These are phyloP conservation scores for Phytophthora pseudosyringae DNA, from an alignment of 352 stramenopile genomes.

Conservation along the genomic window DNA sequence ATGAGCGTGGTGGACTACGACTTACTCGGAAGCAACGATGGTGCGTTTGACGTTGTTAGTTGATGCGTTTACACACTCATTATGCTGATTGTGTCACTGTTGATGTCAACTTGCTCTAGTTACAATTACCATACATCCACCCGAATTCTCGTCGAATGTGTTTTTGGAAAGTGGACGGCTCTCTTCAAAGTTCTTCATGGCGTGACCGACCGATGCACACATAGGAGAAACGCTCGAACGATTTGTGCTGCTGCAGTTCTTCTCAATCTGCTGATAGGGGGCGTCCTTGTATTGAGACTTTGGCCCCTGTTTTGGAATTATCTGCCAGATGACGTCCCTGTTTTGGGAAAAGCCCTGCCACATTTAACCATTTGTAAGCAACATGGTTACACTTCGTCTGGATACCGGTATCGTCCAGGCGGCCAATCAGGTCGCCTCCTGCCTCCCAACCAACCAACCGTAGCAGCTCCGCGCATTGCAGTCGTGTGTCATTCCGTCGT, in stretches of 20 bases:
- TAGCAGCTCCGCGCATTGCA: neutral
- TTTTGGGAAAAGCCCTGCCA: too few relatives aligned
- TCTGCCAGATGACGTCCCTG: too few relatives aligned
- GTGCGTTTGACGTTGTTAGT: neutral
- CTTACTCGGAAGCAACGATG: slow-evolving; percentile 6
- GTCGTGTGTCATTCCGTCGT: slow-evolving; percentile 13
- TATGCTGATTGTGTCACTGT: too few relatives aligned
- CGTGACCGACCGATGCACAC: neutral
- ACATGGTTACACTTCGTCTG: neutral
- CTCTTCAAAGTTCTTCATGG: slow-evolving; percentile 3
- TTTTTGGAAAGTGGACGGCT: slow-evolving; percentile 8
- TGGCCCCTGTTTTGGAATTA: too few relatives aligned
- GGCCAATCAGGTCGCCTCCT: neutral
- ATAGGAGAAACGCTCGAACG: neutral
- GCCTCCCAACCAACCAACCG: slow-evolving; percentile 23
- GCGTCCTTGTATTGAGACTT: too few relatives aligned
- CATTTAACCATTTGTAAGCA: neutral
- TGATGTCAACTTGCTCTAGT: neutral
- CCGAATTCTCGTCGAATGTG: slow-evolving; percentile 6
- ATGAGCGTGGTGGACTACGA: slow-evolving; percentile 7
- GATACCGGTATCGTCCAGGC: too few relatives aligned
- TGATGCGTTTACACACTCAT: neutral
- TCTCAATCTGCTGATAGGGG: slow-evolving; percentile 1
- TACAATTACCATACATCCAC: slow-evolving; percentile 11
- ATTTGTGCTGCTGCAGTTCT: slow-evolving; percentile 6